Evolutionary conservation across 345 rosid species (phyloP), one percentile per base, ranked within the genome.

Genomic region (Eucalyptus camaldulensis): DNA sequence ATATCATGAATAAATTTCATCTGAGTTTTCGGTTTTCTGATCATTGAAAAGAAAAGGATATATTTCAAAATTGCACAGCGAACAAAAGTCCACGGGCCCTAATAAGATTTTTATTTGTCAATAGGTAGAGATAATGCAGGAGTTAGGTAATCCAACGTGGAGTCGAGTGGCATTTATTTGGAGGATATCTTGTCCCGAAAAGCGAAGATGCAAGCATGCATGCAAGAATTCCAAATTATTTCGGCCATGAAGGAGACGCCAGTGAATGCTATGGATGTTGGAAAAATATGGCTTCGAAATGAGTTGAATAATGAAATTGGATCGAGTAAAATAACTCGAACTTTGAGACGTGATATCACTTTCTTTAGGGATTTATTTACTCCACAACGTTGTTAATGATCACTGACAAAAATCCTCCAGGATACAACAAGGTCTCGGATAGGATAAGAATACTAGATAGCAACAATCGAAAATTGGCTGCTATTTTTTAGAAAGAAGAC

Each of bases 351-450:
- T 6, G 43, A 43, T 43, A 43, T 43, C 43, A 40, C 43, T 40
- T 40, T 40, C 0, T 40, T 40, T 40, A 43, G 2, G 43, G 43
- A 43, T 43, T 43, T 43, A 43, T 43, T 43, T 43, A 2, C 43
- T 7, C 1, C 43, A 43, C 7, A 43, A 43, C 2, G 2, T 5
- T 6, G 5, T 0, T 43, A 43, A 5, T 5, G 43, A 1, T 43
- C 7, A 43, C 43, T 6, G 43, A 7, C 43, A 43, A 43, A 43
- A 43, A 43, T 43, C 43, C 7, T 43, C 7, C 7, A 6, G 43
- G 43, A 43, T 43, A 43, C 43, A 43, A 43, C 43, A 43, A 43
- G 7, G 6, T 43, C 43, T 43, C 43, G 7, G 7, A 43, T 43
- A 43, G 7, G 7, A 43, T 43, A 43, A 43, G 43, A 43, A 43